phyloP scores from a whole-genome alignment of 2,329 filamentous ascomycete species.

The Alternaria tenuissima region DNA sequence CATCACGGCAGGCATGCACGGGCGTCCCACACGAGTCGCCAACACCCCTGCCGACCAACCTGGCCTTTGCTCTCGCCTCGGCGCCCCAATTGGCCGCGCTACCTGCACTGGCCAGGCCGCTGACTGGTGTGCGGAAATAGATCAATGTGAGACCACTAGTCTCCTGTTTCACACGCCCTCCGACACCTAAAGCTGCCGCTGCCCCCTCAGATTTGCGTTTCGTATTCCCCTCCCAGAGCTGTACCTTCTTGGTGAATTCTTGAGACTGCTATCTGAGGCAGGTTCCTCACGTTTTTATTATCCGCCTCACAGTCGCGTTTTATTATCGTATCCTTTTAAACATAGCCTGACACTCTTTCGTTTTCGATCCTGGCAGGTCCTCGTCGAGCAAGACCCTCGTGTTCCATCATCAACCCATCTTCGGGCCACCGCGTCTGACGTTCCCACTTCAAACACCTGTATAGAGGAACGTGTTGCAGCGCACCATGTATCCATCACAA shows the following conservation, averaged over 20 bases:
- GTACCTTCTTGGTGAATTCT: constrained; percentile 45
- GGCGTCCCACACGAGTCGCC: constrained; percentile 35
- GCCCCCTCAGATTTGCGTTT: constrained; percentile 51
- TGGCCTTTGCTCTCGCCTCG: constrained; percentile 19
- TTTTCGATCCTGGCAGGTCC: constrained; percentile 51
- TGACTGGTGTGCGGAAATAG: constrained; percentile 45
- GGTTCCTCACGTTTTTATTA: constrained; percentile 36
- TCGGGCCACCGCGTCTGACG: constrained; percentile 40
- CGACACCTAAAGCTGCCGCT: constrained; percentile 52
- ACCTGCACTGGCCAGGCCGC: constrained; percentile 34
- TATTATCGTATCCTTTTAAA: constrained; percentile 40
- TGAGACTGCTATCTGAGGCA: constrained; percentile 50
- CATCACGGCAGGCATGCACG: constrained; percentile 21
- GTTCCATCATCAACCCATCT: constrained; percentile 28
- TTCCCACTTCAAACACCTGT: constrained; percentile 36
- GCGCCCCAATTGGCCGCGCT: constrained; percentile 33
- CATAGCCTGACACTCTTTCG: constrained; percentile 49
- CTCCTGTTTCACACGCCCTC: constrained; percentile 52
- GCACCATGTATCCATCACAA: constrained; percentile 58
- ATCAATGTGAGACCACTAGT: constrained; percentile 48
- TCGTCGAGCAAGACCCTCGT: constrained; percentile 43
- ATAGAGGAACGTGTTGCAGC: constrained; percentile 48
- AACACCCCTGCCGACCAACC: constrained; percentile 14
- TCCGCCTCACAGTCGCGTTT: constrained; percentile 39
- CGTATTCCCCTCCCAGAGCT: constrained; percentile 45